These are phyloP conservation scores for Globisporangium heterothallicum DNA, from an alignment of 352 stramenopile genomes.

Conservation along the genomic window DNA sequence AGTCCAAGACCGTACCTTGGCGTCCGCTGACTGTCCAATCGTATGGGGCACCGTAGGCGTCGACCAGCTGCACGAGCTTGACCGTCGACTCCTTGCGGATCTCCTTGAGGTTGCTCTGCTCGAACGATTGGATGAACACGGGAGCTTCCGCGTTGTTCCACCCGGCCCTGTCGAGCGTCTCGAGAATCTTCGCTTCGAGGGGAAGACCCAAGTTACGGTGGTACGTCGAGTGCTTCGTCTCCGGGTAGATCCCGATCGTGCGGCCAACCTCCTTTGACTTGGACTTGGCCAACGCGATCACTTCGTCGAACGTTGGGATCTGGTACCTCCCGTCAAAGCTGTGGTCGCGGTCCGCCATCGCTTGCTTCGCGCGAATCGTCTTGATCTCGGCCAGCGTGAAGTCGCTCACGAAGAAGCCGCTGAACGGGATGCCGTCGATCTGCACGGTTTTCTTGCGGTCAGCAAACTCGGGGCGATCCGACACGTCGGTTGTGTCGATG, in stretches of 20 bases:
- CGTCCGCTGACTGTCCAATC: conserved; percentile 64
- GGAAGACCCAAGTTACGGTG: conserved; percentile 59
- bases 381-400: conserved; percentile 91
- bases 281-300: conserved; percentile 74
- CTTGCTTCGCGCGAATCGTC: conserved; percentile 76
- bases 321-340: conserved; percentile 80
- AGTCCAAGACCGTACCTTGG: conserved; percentile 40
- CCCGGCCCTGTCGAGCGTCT: conserved; percentile 56
- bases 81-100: conserved; percentile 62
- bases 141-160: conserved; percentile 62
- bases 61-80: conserved; percentile 63
- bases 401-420: conserved; percentile 87
- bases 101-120: conserved; percentile 66
- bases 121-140: conserved; percentile 73
- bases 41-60: conserved; percentile 26
- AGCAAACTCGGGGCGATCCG: conserved; percentile 63
- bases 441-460: conserved; percentile 50
- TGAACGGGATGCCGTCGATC: conserved; percentile 46
- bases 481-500: conserved; percentile 86
- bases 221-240: conserved; percentile 86
- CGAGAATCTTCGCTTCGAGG: conserved; percentile 74
- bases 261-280: conserved; percentile 52
- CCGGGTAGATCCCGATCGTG: conserved; percentile 81
- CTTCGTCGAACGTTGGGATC: conserved; percentile 87
- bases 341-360: conserved; percentile 67